These are phyloP conservation scores for Malbranchea zuffiana DNA, from an alignment of 2,329 filamentous ascomycete genomes.

Conservation along the genomic window DNA sequence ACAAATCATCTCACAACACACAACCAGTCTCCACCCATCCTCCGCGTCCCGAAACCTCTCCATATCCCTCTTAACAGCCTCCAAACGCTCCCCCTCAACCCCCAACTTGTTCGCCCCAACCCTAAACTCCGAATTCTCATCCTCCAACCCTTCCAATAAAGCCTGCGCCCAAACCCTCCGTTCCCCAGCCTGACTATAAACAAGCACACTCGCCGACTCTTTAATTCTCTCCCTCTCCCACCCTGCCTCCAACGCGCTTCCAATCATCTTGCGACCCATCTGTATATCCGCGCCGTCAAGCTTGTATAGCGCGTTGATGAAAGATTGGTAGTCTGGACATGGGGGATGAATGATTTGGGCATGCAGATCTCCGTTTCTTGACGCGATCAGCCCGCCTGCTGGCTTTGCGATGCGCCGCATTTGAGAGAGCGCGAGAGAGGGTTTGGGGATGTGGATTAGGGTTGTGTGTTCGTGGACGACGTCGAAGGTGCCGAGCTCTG, in stretches of 20 bases:
- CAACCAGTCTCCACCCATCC: neutral
- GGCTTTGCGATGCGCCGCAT: constrained; percentile 45
- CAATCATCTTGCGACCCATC: neutral
- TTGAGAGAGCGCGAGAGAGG: constrained; percentile 41
- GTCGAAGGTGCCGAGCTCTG: constrained; percentile 43
- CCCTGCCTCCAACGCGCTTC: neutral
- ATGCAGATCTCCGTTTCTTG: neutral
- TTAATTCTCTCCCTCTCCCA: neutral
- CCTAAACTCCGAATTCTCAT: neutral
- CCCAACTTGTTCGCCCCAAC: neutral
- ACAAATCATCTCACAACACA: constrained; percentile 6
- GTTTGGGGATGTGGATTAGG: constrained; percentile 45
- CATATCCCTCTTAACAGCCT: neutral
- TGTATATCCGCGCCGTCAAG: neutral
- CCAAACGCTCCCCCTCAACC: neutral
- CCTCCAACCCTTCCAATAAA: neutral
- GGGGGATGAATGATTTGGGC: neutral
- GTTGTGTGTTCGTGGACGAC: constrained; percentile 51
- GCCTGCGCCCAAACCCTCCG: neutral
- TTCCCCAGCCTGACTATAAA: neutral
- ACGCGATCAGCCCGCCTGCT: neutral
- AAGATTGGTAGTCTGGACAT: neutral
- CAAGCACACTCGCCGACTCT: neutral
- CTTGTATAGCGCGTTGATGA: neutral
- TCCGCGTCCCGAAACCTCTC: neutral